phyloP scores from a whole-genome alignment of 768 basidiomycete genomes.

The Aureoboletus auriporus region DNA sequence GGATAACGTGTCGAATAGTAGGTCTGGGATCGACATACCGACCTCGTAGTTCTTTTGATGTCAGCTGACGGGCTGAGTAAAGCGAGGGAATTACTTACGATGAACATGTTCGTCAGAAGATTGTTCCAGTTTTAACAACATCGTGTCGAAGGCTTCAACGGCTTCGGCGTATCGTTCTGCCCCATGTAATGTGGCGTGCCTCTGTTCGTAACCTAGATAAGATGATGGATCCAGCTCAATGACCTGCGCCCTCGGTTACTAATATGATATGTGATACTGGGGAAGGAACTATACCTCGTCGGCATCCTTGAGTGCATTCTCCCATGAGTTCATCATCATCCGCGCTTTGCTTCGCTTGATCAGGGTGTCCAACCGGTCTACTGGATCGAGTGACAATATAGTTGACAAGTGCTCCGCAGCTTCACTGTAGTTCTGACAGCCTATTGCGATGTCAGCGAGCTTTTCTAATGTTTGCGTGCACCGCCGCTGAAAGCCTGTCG shows the following conservation, averaged over 20 bases:
- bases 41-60: neutral
- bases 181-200: neutral
- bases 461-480: neutral
- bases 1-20: too few relatives aligned
- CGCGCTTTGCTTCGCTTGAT: too few relatives aligned
- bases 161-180: neutral
- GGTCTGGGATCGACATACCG: slow-evolving; percentile 2
- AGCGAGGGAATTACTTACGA: neutral
- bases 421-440: neutral
- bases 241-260: neutral
- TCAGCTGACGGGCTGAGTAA: neutral
- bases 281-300: too few relatives aligned
- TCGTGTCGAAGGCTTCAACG: too few relatives aligned
- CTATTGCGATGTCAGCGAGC: neutral
- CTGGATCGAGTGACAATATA: neutral
- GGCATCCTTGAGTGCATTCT: too few relatives aligned
- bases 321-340: too few relatives aligned
- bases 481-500: slow-evolving; percentile 2
- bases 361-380: too few relatives aligned
- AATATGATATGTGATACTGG: neutral
- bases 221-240: neutral
- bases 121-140: too few relatives aligned
- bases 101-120: neutral
- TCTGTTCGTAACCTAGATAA: neutral
- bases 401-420: neutral